Evolutionary conservation across 768 basidiomycete genomes (phyloP).

Genomic region (Hemileccinum rubropunctum): DNA sequence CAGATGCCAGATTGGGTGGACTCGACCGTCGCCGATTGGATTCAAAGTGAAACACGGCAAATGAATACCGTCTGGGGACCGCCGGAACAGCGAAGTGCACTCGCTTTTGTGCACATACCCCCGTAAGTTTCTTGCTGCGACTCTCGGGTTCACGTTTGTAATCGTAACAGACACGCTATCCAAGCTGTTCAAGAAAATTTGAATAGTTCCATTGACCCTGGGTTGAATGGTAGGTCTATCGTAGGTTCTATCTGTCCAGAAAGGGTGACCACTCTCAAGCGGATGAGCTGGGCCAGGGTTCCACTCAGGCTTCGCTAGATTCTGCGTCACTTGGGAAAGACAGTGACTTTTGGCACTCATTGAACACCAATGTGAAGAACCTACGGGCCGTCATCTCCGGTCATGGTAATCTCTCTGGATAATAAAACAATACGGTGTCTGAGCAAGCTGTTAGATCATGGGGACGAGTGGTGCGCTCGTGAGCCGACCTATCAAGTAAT

Average conservation of each 20-base stretch:
- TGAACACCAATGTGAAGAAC: slow-evolving; percentile 59
- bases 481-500: slow-evolving; percentile 59
- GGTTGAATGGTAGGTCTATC: slow-evolving; percentile 37
- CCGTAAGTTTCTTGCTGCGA: slow-evolving; percentile 44
- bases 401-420: slow-evolving; percentile 47
- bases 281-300: slow-evolving; percentile 52
- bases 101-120: slow-evolving; percentile 77
- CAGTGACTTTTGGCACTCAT: slow-evolving; percentile 57
- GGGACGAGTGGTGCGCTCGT: slow-evolving; percentile 76
- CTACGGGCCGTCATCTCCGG: slow-evolving; percentile 68
- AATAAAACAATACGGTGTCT: neutral
- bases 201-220: slow-evolving; percentile 41
- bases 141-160: neutral
- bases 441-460: slow-evolving; percentile 51
- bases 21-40: slow-evolving; percentile 58
- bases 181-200: slow-evolving; percentile 33
- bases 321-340: slow-evolving; percentile 44
- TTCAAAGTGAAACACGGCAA: slow-evolving; percentile 44
- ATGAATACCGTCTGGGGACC: slow-evolving; percentile 65
- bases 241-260: neutral
- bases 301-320: slow-evolving; percentile 54
- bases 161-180: slow-evolving; percentile 21
- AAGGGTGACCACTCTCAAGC: slow-evolving; percentile 33
- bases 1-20: slow-evolving; percentile 70
- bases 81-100: slow-evolving; percentile 46